These are phyloP conservation scores for Ilyonectria robusta DNA, from an alignment of 2,329 filamentous ascomycete species.

Conservation along the genomic window DNA sequence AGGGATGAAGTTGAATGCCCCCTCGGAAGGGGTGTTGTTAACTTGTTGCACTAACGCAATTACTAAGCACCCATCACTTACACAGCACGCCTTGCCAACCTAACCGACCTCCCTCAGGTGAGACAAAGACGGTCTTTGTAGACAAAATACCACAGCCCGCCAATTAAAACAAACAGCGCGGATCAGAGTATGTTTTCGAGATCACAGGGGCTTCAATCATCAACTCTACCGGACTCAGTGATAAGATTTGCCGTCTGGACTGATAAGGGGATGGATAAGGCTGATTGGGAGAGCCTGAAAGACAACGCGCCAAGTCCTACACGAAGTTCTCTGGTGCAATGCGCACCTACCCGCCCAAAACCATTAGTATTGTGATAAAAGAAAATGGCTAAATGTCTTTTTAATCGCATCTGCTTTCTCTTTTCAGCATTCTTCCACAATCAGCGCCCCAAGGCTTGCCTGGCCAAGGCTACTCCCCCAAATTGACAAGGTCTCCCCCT, in stretches of 20 bases:
- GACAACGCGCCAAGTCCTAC: no score
- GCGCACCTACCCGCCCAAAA: no score
- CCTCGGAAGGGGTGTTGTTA: slow-evolving; percentile 35
- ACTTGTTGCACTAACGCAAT: slow-evolving; percentile 19
- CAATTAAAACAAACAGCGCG: slow-evolving; percentile 5
- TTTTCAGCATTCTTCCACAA: not conserved
- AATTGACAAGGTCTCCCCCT: not conserved
- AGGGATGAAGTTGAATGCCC: slow-evolving; percentile 45
- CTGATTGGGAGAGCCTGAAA: no score
- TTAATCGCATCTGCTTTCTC: no score
- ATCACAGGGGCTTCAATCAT: not conserved
- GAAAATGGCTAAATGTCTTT: no score
- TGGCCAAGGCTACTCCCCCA: not conserved
- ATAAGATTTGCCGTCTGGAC: no score
- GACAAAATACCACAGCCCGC: slow-evolving; percentile 3
- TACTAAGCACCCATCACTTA: slow-evolving; percentile 39
- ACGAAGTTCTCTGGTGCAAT: no score
- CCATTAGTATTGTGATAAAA: no score
- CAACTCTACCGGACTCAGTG: not conserved
- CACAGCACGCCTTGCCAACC: not conserved
- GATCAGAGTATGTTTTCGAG: not conserved
- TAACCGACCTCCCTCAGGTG: slow-evolving; percentile 10
- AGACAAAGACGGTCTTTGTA: slow-evolving; percentile 13
- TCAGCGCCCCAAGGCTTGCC: not conserved
- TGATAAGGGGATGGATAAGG: no score